Conservation (phyloP, 768 basidiomycete genomes). For the Cystobasidiopsis lactophilus region DNA sequence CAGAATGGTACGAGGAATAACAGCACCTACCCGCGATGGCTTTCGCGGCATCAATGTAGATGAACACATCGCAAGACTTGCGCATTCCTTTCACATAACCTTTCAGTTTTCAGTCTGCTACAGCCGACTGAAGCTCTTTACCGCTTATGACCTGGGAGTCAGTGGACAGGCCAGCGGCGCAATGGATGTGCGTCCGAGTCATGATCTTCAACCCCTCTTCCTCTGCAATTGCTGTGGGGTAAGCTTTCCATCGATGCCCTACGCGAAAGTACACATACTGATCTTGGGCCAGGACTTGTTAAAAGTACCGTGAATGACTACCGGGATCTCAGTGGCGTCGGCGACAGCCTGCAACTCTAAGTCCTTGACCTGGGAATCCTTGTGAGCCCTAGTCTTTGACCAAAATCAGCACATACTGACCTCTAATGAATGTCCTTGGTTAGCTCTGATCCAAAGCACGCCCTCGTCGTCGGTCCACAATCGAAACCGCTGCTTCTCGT, state of each 20-base stretch:
- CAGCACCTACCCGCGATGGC: constrained; percentile 8
- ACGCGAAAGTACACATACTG: constrained; percentile 29
- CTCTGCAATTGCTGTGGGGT: no score
- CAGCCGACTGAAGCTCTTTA: constrained; percentile 24
- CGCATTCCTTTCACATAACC: constrained; percentile 49
- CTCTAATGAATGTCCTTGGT: constrained; percentile 71
- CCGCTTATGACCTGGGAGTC: constrained; percentile 48
- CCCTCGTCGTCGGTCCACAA: constrained; percentile 1
- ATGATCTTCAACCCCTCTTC: constrained; percentile 29
- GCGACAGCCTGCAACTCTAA: constrained; percentile 42
- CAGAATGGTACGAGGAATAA: not conserved
- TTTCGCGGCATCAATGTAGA: constrained; percentile 45
- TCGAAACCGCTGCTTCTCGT: constrained; percentile 25
- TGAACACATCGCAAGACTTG: constrained; percentile 47
- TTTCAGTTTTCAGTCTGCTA: not conserved
- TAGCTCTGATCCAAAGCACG: constrained; percentile 33
- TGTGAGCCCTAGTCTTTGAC: not conserved
- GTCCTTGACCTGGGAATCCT: constrained; percentile 35
- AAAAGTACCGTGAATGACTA: constrained; percentile 68
- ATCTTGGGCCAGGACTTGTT: constrained; percentile 47
- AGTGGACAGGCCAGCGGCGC: constrained; percentile 54
- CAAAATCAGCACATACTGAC: constrained; percentile 26
- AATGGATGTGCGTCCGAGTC: constrained; percentile 76
- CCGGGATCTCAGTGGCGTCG: constrained; percentile 41
- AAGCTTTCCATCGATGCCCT: no score